Evolutionary conservation across 441 rosid species (phyloP), one percentile per base, ranked within the genome.

Genomic region (Erysimum cheiri): DNA sequence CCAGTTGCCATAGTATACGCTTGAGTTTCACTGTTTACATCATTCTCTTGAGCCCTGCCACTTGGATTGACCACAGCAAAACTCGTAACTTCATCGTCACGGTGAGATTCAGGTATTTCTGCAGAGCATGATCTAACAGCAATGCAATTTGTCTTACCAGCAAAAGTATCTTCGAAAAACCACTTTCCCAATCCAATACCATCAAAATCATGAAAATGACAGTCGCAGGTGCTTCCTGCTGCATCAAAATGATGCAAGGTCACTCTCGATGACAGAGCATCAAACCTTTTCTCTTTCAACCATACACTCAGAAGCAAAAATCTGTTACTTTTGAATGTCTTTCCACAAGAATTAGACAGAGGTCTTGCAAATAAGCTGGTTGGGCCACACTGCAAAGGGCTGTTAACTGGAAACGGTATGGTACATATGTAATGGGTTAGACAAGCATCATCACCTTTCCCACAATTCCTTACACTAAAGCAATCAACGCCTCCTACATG

Each of bases 1-100:
- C 98, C 99, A 3, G 96, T 92, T 64, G 91, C 99, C 89, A 95
- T 80, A 55, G 82, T 71, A 82, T 90, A 95, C 60, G 88, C 79
- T 62, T 85, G 87, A 73, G 52, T 64, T 67, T 77, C 78, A 76
- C 60, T 29, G 72, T 67, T 65, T 24, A 26, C 29, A 60, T 66
- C 82, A 74, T 72, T 71, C 13, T 78, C 70, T 41, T 62, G 67
- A 62, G 69, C 78, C 80, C 72, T 77, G 69, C 77, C 47, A 73
- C 83, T 81, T 53, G 87, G 85, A 79, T 81, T 70, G 58, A 82
- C 82, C 60, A 90, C 85, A 72, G 88, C 85, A 81, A 85, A 95
- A 85, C 94, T 85, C 15, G 88, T 85, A 60, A 92, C 85, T 71
- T 80, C 77, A 62, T 85, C 82, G 37, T 72, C 8, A 48, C 72